Conservation (phyloP, 2,329 filamentous ascomycete species). For the Graphilbum fragrans region DNA sequence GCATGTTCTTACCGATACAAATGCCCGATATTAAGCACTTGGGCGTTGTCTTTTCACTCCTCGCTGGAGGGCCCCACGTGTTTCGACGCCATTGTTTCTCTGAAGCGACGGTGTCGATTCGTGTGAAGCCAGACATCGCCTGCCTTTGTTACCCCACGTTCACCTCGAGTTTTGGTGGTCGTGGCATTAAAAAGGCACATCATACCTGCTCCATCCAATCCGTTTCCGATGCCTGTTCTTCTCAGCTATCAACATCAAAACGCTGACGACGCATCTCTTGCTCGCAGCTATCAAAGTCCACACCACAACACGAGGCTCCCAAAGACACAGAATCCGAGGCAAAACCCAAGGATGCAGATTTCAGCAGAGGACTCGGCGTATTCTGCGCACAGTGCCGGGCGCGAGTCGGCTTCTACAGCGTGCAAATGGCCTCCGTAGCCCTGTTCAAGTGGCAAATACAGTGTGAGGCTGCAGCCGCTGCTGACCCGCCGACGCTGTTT, state of each 20-base stretch:
- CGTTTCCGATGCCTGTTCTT: too few species aligned
- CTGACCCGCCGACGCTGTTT: slow-evolving; percentile 18
- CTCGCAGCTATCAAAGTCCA: too few species aligned
- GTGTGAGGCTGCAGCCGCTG: slow-evolving; percentile 15
- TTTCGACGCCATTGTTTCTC: slow-evolving; percentile 5
- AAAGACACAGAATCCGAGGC: too few species aligned
- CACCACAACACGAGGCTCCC: too few species aligned
- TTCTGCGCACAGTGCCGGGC: slow-evolving; percentile 32
- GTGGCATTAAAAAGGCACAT: too few species aligned
- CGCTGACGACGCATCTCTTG: too few species aligned
- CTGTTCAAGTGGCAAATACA: slow-evolving; percentile 46
- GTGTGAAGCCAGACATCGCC: too few species aligned
- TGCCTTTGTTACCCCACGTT: too few species aligned
- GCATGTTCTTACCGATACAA: slow-evolving; percentile 54
- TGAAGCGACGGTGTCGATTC: too few species aligned
- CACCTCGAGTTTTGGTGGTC: slow-evolving; percentile 33
- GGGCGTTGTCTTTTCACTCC: background rate
- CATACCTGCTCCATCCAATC: too few species aligned
- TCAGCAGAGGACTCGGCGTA: slow-evolving; percentile 18
- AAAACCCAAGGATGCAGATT: too few species aligned
- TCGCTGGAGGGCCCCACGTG: background rate
- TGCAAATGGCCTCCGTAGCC: slow-evolving; percentile 30
- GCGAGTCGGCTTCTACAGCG: slow-evolving; percentile 35
- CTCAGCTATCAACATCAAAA: too few species aligned
- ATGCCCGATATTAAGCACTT: slow-evolving; percentile 43